Base-by-base conservation (phyloP, 106 monocot genomes). In the Dendrobium huoshanense region DNA sequence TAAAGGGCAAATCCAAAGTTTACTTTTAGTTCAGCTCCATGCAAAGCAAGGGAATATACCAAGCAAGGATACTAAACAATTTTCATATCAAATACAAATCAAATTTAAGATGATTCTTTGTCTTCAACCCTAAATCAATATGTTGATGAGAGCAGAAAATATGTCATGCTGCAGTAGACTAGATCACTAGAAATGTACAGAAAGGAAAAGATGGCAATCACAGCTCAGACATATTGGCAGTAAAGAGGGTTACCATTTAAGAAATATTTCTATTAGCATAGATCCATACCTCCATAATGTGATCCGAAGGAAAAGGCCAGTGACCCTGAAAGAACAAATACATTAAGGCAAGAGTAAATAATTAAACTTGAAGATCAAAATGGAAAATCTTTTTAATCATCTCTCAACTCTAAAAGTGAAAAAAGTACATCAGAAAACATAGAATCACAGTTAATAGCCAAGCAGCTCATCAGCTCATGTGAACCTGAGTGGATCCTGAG, bases 401-500 rank as follows among this genome's bases (percentile, higher is more conserved):
- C 45, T 41, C 40, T 19, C 64, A 42, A 54, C 13, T 67, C 11
- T 31, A 37, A 18, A 29, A 9, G 13, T 7, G 51, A 59, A 42
- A 9, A 44, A 42, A 5, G 2, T 5, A n/a, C 33, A 37, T 31
- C 15, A 4, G 72, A 72, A 72, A 37, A 7, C 15, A 72, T 72
- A 40, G 2, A 72, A 72, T 33, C 40, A 72, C 7, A n/a, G 16
- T 16, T 72, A 8, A 65, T 65, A 65, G 25, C 64, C 64, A 20
- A 45, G 13, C 10, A n/a, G 48, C 5, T 9, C 64, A 65, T 65
- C 10, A n/a, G 48, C 5, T 9, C 64, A 65, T 65, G 64, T 8
- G 24, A 85, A 95, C 95, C 91, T 96, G 93, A 70, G 93, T 93
- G 7, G 93, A 96, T 29, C 95, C 95, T 3, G 95, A 91, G 79